These are phyloP conservation scores for Phytophthora chlamydospora DNA, from an alignment of 352 stramenopile genomes.

Conservation along the genomic window DNA sequence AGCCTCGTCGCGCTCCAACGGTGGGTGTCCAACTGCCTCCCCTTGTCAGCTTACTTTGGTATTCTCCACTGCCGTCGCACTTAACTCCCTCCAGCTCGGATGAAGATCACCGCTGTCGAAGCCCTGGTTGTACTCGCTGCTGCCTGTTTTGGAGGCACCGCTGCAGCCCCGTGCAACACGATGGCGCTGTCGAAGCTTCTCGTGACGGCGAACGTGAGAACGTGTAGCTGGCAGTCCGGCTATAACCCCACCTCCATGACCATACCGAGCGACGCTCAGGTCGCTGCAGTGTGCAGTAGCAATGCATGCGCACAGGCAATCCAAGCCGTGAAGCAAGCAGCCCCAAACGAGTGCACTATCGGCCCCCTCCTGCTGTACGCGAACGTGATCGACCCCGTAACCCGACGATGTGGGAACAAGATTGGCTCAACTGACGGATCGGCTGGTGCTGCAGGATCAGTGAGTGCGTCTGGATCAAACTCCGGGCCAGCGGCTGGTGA, in stretches of 20 bases:
- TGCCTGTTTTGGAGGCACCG: not conserved
- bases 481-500: slow-evolving; percentile 18
- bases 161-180: slow-evolving; percentile 33
- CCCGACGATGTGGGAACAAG: slow-evolving; percentile 18
- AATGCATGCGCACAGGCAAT: slow-evolving; percentile 37
- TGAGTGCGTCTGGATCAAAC: slow-evolving; percentile 13
- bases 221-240: slow-evolving; percentile 34
- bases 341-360: slow-evolving; percentile 41
- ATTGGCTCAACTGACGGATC: slow-evolving; percentile 17
- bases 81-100: slow-evolving; percentile 2
- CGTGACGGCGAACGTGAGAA: slow-evolving; percentile 27
- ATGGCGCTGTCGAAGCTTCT: slow-evolving; percentile 36
- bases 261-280: slow-evolving; percentile 28
- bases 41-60: slow-evolving; percentile 15
- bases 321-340: slow-evolving; percentile 26
- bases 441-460: slow-evolving; percentile 2
- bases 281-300: slow-evolving; percentile 40
- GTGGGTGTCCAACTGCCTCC: slow-evolving; percentile 14
- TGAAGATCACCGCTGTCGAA: slow-evolving; percentile 20
- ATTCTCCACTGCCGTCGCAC: slow-evolving; percentile 17
- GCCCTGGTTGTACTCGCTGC: slow-evolving; percentile 16
- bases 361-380: slow-evolving; percentile 30
- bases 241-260: slow-evolving; percentile 42
- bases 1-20: not conserved
- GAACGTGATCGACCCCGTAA: slow-evolving; percentile 34